Conservation (phyloP, 345 rosid genomes). For the Camelina laxa region DNA sequence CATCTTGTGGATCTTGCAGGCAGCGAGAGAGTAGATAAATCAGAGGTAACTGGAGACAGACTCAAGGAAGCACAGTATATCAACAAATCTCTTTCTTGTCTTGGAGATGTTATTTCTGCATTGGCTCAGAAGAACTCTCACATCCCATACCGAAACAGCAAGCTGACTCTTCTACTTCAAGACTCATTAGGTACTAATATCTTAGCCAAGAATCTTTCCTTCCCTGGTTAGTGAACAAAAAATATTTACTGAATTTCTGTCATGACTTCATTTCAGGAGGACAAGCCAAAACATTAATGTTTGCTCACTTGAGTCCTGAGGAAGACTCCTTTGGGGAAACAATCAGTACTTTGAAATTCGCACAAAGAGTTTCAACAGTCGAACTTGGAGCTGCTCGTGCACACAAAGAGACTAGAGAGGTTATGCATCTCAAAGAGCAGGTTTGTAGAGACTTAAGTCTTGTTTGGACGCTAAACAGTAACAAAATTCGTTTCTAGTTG, state of each 20-base stretch:
- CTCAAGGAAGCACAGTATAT: conserved; percentile 92
- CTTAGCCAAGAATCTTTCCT: conserved; percentile 13
- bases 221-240: background rate
- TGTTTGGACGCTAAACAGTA: background rate
- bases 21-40: conserved; percentile 92
- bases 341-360: conserved; percentile 86
- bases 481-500: background rate
- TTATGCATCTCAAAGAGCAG: conserved; percentile 85
- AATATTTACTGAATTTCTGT: background rate
- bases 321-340: conserved; percentile 82
- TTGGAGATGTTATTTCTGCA: conserved; percentile 91
- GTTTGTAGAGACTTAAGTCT: conserved; percentile 41
- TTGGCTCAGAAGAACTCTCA: conserved; percentile 89
- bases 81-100: conserved; percentile 91
- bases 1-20: conserved; percentile 99
- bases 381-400: conserved; percentile 84
- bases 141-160: conserved; percentile 97
- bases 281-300: conserved; percentile 86
- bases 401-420: conserved; percentile 81
- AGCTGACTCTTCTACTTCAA: conserved; percentile 90
- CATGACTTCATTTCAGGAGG: conserved; percentile 59
- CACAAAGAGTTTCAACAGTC: conserved; percentile 80
- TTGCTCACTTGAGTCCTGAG: conserved; percentile 93
- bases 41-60: conserved; percentile 93
- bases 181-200: conserved; percentile 72